Conservation (phyloP, 495 filamentous ascomycete genomes). For the Diplogelasinospora grovesii region DNA sequence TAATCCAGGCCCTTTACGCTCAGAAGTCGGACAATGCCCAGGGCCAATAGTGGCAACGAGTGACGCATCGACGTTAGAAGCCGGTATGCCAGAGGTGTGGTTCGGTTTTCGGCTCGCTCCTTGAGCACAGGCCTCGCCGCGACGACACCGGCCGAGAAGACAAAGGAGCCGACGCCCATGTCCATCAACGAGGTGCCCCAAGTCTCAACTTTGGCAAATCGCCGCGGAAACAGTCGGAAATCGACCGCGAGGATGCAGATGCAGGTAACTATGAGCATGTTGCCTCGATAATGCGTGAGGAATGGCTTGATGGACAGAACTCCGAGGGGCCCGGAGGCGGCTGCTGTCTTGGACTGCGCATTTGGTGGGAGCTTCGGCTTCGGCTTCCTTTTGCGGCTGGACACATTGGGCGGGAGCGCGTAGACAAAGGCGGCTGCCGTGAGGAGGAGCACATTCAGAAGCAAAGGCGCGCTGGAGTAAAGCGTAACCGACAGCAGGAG, state of each 20-base stretch:
- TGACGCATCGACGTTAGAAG: constrained; percentile 63
- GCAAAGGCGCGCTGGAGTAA: constrained; percentile 67
- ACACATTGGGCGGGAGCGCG: constrained; percentile 37
- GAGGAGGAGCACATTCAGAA: constrained; percentile 70
- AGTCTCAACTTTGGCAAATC: constrained; percentile 95
- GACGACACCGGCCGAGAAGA: constrained; percentile 92
- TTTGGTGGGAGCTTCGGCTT: constrained; percentile 52
- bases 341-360: constrained; percentile 22
- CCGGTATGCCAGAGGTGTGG: constrained; percentile 44
- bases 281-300: constrained; percentile 80
- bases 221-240: constrained; percentile 84
- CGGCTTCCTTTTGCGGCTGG: constrained; percentile 43
- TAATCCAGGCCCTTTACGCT: constrained; percentile 94
- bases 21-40: constrained; percentile 75
- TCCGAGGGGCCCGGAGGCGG: constrained; percentile 29
- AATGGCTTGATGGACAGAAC: constrained; percentile 79
- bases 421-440: constrained; percentile 60
- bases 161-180: constrained; percentile 93
- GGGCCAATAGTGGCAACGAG: constrained; percentile 71
- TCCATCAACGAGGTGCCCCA: constrained; percentile 99
- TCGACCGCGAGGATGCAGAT: constrained; percentile 95
- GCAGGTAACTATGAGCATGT: constrained; percentile 91
- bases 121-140: constrained; percentile 82
- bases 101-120: constrained; percentile 45
- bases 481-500: constrained; percentile 80